Conservation (phyloP, 192 early-diverging fungal genomes). For the Coemansia sp. region DNA sequence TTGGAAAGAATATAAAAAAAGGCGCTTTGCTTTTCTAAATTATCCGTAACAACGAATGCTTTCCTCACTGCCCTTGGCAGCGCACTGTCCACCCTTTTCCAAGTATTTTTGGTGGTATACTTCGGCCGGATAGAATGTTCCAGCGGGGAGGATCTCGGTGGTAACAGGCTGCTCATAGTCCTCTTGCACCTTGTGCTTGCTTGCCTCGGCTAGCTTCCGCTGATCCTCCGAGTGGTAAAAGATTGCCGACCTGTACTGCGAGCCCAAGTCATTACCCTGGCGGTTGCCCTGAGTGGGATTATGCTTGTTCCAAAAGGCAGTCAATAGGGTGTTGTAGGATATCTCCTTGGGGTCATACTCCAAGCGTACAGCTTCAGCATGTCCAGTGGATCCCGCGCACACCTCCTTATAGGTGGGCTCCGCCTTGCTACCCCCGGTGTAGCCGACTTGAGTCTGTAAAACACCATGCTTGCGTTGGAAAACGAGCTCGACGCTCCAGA, state of each 20-base stretch:
- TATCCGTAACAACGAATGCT: constrained; percentile 55
- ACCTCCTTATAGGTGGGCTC: constrained; percentile 53
- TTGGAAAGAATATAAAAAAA: not conserved
- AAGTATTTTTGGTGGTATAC: constrained; percentile 81
- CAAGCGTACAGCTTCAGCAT: constrained; percentile 85
- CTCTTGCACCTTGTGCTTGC: constrained; percentile 68
- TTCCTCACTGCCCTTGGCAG: constrained; percentile 55
- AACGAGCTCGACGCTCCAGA: constrained; percentile 73
- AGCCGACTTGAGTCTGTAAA: constrained; percentile 67
- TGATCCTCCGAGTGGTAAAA: constrained; percentile 83
- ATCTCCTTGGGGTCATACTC: constrained; percentile 72
- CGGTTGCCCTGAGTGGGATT: constrained; percentile 87
- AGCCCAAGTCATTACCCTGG: constrained; percentile 83
- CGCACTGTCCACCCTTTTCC: constrained; percentile 59
- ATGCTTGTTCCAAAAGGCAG: constrained; percentile 83
- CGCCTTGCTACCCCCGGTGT: constrained; percentile 58
- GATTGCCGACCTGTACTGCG: constrained; percentile 89
- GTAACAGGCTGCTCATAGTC: constrained; percentile 62
- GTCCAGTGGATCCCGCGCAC: constrained; percentile 68
- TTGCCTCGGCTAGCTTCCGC: constrained; percentile 70
- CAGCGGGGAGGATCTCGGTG: constrained; percentile 71
- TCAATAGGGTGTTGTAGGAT: constrained; percentile 74
- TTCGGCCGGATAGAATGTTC: constrained; percentile 82
- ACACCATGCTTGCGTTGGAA: constrained; percentile 55
- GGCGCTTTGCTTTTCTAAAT: not conserved